Evolutionary conservation across 352 stramenopile genomes (phyloP), one percentile per base, ranked within the genome.

Genomic region (Lagenidium giganteum): DNA sequence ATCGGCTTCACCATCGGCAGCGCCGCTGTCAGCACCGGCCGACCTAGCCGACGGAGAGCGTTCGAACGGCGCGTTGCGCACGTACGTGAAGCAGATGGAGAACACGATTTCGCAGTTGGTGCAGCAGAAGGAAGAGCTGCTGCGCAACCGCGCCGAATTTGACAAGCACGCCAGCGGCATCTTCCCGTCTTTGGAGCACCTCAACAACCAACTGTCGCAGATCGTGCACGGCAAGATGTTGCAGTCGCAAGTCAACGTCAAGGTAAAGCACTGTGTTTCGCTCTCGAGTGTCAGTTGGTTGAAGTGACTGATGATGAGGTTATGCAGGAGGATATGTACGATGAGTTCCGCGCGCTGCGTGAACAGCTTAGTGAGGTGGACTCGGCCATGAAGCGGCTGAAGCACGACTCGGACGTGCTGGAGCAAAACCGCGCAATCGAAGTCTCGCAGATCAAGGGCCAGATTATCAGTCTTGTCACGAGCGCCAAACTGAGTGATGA

Each of bases 131-230:
- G 74, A 86, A 36, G 78, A 87, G 46, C 32, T 90, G 30, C 26
- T 87, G 48, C 57, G 71, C 20, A 90, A 90, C 49, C 78, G 88
- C 39, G 72, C 61, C 2, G 75, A 87, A 61, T 90, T 90, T 40
- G 78, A 90, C 46, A 84, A 87, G 47, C 78, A 90, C 39, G 78
- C 78, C n/a, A 87, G 75, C 22, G 74, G 78, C 9, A 87, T 90
- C 48, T 90, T 90, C 46, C 78, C 78, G 33, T 86, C 78, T 8
- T 53, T 90, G 16, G 78, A 88, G 47, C 71, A 79, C n/a, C 45
- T 90, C 5, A 87, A 87, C 51, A 66, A 88, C 44, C 72, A 87
- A 42, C 53, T 90, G 5, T 86, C 75, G 27, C 78, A 86, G 47
- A 74, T 90, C 17, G 75, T 90, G 14, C 74, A 90, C 39, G 73